Conservation (phyloP, 1,284 basidiomycete species). For the Bondarzewia mesenterica region DNA sequence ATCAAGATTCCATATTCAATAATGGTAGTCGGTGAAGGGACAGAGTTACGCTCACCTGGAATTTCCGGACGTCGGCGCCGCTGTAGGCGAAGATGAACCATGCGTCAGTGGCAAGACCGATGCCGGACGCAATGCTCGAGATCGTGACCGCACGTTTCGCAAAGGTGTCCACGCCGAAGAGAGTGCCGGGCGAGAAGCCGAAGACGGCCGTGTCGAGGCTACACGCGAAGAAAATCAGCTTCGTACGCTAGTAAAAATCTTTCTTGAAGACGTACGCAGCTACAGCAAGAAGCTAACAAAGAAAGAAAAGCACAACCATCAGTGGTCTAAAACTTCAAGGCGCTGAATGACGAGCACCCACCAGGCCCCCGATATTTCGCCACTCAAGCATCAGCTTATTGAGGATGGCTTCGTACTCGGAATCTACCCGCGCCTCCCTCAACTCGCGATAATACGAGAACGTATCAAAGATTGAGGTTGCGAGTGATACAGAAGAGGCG, state of each 20-base stretch:
- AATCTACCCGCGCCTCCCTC: slow-evolving; percentile 35
- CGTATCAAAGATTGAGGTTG: slow-evolving; percentile 35
- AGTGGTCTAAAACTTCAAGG: too few species aligned
- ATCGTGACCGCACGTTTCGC: slow-evolving; percentile 43
- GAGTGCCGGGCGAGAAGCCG: slow-evolving; percentile 42
- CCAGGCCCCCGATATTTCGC: slow-evolving; percentile 26
- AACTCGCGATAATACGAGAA: slow-evolving; percentile 52
- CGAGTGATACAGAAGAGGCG: slow-evolving; percentile 26
- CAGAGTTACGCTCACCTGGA: slow-evolving; percentile 33
- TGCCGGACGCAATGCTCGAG: slow-evolving; percentile 47
- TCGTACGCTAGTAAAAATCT: not conserved
- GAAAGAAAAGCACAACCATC: not conserved
- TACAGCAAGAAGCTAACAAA: slow-evolving; percentile 18
- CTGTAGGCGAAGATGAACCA: slow-evolving; percentile 59
- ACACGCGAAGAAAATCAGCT: not conserved
- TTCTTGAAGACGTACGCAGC: slow-evolving; percentile 15
- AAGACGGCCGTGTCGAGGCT: slow-evolving; percentile 39
- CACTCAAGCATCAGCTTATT: slow-evolving; percentile 24
- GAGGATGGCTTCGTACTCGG: slow-evolving; percentile 40
- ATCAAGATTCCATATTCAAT: not conserved
- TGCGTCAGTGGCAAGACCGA: slow-evolving; percentile 50
- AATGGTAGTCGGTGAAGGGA: not conserved
- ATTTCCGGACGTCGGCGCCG: slow-evolving; percentile 34
- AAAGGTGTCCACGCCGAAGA: slow-evolving; percentile 38
- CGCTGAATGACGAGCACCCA: slow-evolving; percentile 10